A percentile compares a stretch with the other conserved stretches of the same genome.
Evolutionary conservation across 495 filamentous ascomycete species (phyloP).

Genomic region (Cenococcum geophilum): DNA sequence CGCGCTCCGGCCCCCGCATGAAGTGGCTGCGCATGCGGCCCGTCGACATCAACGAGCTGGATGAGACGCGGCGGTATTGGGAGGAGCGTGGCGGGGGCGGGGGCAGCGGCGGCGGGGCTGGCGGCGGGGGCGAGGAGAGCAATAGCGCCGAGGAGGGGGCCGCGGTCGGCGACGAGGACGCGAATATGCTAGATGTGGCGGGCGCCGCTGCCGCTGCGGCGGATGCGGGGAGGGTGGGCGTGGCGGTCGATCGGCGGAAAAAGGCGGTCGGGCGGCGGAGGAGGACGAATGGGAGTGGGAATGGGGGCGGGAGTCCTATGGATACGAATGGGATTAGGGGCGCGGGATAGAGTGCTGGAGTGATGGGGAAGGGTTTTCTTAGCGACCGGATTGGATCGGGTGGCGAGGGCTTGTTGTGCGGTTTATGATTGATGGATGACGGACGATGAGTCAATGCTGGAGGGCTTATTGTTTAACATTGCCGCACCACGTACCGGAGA

Average conservation of each 20-base stretch:
- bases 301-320: constrained; percentile 35
- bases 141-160: no score
- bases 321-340: constrained; percentile 31
- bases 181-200: constrained; percentile 44
- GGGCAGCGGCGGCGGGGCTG: constrained; percentile 35
- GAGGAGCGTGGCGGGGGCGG: constrained; percentile 29
- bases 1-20: constrained; percentile 86
- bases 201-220: constrained; percentile 28
- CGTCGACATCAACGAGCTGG: constrained; percentile 67
- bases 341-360: not conserved
- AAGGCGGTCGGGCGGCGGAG: constrained; percentile 30
- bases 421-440: no score
- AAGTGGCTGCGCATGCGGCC: constrained; percentile 89
- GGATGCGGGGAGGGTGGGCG: constrained; percentile 5
- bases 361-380: no score
- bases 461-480: no score
- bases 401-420: no score
- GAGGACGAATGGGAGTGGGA: constrained; percentile 18
- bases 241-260: constrained; percentile 22
- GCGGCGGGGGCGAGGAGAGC: no score
- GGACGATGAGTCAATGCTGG: no score
- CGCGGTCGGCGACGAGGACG: constrained; percentile 39
- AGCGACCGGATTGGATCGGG: no score
- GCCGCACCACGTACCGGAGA: no score
- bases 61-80: constrained; percentile 60